Evolutionary conservation across 768 basidiomycete genomes (phyloP).

Genomic region (Termitomyces sp.): DNA sequence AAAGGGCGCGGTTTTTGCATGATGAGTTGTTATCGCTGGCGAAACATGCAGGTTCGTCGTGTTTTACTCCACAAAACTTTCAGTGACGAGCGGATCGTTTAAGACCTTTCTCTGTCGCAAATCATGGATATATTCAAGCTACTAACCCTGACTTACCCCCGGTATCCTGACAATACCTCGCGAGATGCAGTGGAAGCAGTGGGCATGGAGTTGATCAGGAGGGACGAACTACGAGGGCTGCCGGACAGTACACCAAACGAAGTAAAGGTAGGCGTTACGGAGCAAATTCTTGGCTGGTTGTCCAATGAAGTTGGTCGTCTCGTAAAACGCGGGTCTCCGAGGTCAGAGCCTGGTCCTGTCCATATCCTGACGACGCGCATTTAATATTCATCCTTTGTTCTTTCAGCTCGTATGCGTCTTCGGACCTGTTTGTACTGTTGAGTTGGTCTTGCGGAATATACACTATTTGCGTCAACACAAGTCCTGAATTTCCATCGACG

Average conservation of each 20-base stretch:
- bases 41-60: conserved; percentile 47
- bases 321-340: conserved; percentile 44
- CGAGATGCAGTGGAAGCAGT: conserved; percentile 67
- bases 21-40: conserved; percentile 57
- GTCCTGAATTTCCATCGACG: conserved; percentile 39
- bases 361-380: background rate
- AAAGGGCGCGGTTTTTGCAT: conserved; percentile 51
- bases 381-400: conserved; percentile 1
- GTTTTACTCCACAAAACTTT: conserved; percentile 4
- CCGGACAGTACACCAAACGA: conserved; percentile 33
- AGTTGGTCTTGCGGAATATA: conserved; percentile 69
- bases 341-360: conserved; percentile 36
- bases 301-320: conserved; percentile 58
- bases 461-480: conserved; percentile 38
- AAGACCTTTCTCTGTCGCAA: conserved; percentile 59
- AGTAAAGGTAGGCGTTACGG: conserved; percentile 52
- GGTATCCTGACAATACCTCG: conserved; percentile 70
- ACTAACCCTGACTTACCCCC: conserved; percentile 70
- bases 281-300: conserved; percentile 76
- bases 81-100: background rate
- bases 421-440: conserved; percentile 63
- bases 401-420: conserved; percentile 47
- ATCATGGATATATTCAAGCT: conserved; percentile 67
- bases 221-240: conserved; percentile 50
- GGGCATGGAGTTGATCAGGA: conserved; percentile 55